Conservation (phyloP, 768 basidiomycete genomes). For the Macrolepiota fuliginosa region DNA sequence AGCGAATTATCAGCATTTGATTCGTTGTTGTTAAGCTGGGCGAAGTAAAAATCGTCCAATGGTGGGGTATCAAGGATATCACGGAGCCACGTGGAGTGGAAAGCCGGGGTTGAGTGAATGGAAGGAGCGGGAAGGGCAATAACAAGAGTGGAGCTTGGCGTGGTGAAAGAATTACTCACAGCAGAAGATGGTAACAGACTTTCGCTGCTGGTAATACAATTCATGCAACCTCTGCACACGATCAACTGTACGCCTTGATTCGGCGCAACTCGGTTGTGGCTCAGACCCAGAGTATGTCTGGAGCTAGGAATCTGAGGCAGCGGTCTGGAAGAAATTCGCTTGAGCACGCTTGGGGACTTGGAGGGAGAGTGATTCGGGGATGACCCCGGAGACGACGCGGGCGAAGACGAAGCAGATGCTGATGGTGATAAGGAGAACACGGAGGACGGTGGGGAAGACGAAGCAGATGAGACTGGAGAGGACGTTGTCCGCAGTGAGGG, state of each 20-base stretch:
- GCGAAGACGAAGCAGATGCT: neutral
- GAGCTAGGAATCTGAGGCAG: constrained; percentile 44
- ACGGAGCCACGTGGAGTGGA: constrained; percentile 29
- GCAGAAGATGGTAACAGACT: constrained; percentile 5
- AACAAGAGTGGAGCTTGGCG: neutral
- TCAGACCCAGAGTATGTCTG: neutral
- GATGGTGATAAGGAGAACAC: constrained; percentile 3
- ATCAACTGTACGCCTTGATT: neutral
- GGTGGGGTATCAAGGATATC: neutral
- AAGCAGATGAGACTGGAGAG: neutral
- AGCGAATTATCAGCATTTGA: neutral
- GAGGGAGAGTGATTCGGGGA: neutral
- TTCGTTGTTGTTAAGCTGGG: neutral
- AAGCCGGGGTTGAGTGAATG: constrained; percentile 23
- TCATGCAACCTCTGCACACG: constrained; percentile 10
- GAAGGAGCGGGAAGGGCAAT: constrained; percentile 40
- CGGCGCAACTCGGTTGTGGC: neutral
- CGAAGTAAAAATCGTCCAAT: neutral
- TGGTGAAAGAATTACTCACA: constrained; percentile 2
- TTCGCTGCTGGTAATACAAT: constrained; percentile 8
- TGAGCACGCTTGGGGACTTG: constrained; percentile 1
- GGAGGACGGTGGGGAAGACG: constrained; percentile 1
- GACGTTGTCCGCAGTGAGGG: neutral
- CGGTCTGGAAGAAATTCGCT: constrained; percentile 35
- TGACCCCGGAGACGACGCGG: constrained; percentile 4